A percentile compares a stretch with the other conserved stretches of the same genome.
phyloP scores from a whole-genome alignment of 306 rosid species.

The Trifolium pratense region DNA sequence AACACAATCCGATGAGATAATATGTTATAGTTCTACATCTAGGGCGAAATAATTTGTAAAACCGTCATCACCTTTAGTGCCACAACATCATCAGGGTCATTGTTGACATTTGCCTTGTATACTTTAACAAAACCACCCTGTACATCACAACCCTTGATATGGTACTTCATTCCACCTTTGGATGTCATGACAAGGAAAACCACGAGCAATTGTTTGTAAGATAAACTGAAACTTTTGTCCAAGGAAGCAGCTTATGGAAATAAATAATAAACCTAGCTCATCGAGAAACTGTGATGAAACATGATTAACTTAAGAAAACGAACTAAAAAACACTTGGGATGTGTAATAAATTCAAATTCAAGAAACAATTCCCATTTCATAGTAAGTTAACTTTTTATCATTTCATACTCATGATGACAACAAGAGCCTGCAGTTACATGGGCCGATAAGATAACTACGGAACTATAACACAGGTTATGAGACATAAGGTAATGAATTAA shows the following conservation, averaged over 20 bases:
- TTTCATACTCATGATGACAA: conserved; percentile 12
- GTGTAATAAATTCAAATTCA: conserved; percentile 34
- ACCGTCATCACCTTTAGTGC: conserved; percentile 74
- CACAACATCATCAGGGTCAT: conserved; percentile 78
- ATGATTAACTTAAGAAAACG: conserved; percentile 25
- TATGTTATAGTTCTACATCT: background rate
- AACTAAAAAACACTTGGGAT: conserved; percentile 1
- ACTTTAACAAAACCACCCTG: conserved; percentile 95
- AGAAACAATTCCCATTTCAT: conserved; percentile 10
- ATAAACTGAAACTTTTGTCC: conserved; percentile 1
- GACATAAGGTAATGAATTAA: no score
- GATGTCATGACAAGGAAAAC: conserved; percentile 41
- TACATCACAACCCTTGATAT: conserved; percentile 90
- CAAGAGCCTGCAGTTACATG: conserved; percentile 21
- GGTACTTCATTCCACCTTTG: conserved; percentile 86
- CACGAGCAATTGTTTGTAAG: conserved; percentile 30
- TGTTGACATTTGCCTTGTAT: conserved; percentile 68
- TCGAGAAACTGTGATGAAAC: conserved; percentile 22
- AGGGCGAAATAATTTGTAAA: conserved; percentile 3
- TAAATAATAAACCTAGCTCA: no score
- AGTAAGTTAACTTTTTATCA: conserved; percentile 6
- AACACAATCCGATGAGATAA: conserved; percentile 36
- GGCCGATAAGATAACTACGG: conserved; percentile 16
- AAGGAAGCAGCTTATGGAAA: conserved; percentile 18
- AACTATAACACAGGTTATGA: conserved; percentile 2